phyloP scores from a whole-genome alignment of 306 rosid genomes.

The Rosa lucieae region DNA sequence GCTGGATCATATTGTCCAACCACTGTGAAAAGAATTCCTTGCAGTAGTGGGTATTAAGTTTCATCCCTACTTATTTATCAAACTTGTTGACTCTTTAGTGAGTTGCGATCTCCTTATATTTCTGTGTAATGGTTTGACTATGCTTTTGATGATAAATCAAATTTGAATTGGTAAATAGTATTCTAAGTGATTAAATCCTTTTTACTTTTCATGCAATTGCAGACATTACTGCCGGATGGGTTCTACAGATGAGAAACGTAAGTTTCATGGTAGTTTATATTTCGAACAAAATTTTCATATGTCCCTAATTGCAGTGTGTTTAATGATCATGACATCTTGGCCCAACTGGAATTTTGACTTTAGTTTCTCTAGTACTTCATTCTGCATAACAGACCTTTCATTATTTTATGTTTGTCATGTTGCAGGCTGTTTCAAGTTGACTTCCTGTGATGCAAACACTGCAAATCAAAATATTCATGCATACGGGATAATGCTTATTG shows the following conservation, averaged over 20 bases:
- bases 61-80: constrained; percentile 16
- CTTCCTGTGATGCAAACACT: constrained; percentile 75
- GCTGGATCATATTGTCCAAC: constrained; percentile 93
- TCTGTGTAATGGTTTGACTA: background rate
- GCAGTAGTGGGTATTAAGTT: constrained; percentile 75
- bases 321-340: background rate
- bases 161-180: background rate
- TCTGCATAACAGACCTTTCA: constrained; percentile 33
- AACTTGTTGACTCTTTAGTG: background rate
- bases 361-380: background rate
- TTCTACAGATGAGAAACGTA: constrained; percentile 77
- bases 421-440: constrained; percentile 88
- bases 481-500: constrained; percentile 85
- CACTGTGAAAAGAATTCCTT: constrained; percentile 53
- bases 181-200: constrained; percentile 14
- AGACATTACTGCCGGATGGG: constrained; percentile 95
- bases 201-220: constrained; percentile 35
- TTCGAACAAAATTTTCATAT: background rate
- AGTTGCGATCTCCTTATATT: background rate
- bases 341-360: background rate
- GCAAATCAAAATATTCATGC: constrained; percentile 74
- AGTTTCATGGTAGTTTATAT: constrained; percentile 25
- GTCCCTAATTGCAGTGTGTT: background rate
- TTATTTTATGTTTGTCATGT: constrained; percentile 38
- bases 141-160: background rate